Percentiles rank a stretch among this genome's conserved stretches.
These are phyloP conservation scores for Eucalyptus tenuipes DNA, from an alignment of 345 rosid species.

Conservation along the genomic window DNA sequence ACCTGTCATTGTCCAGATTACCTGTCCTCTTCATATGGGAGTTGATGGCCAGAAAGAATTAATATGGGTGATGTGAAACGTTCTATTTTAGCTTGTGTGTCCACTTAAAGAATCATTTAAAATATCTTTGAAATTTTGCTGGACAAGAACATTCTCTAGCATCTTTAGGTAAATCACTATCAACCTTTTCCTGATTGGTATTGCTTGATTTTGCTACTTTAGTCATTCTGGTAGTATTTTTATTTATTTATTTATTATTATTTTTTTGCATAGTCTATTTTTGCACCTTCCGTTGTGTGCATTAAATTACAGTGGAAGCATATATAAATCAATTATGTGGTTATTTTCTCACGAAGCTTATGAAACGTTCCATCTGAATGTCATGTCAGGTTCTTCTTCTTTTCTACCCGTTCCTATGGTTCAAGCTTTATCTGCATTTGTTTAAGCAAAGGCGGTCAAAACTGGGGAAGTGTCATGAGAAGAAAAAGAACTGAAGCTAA, in stretches of 20 bases:
- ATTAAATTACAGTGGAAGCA: neutral
- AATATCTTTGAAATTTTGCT: neutral
- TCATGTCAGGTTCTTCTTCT: constrained; percentile 40
- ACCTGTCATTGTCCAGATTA: neutral
- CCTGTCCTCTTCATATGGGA: neutral
- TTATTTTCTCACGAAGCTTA: neutral
- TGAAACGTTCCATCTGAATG: neutral
- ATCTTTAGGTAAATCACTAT: neutral
- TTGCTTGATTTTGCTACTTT: neutral
- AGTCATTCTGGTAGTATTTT: neutral
- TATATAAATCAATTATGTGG: neutral
- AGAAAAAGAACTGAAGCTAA: constrained; percentile 32
- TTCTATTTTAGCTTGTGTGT: neutral
- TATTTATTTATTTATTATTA: too few species aligned
- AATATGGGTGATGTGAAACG: neutral
- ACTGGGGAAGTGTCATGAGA: constrained; percentile 31
- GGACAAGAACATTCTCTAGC: neutral
- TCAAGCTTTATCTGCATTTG: constrained; percentile 63
- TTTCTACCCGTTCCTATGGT: constrained; percentile 65
- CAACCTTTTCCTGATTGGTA: neutral
- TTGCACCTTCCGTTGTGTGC: neutral
- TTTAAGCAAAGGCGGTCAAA: constrained; percentile 62
- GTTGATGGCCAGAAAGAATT: neutral
- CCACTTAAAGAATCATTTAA: neutral
- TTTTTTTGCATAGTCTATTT: neutral